Percentiles rank a stretch among this genome's conserved stretches.
phyloP scores from a whole-genome alignment of 2,329 filamentous ascomycete genomes.

The Anthostomella pinea region DNA sequence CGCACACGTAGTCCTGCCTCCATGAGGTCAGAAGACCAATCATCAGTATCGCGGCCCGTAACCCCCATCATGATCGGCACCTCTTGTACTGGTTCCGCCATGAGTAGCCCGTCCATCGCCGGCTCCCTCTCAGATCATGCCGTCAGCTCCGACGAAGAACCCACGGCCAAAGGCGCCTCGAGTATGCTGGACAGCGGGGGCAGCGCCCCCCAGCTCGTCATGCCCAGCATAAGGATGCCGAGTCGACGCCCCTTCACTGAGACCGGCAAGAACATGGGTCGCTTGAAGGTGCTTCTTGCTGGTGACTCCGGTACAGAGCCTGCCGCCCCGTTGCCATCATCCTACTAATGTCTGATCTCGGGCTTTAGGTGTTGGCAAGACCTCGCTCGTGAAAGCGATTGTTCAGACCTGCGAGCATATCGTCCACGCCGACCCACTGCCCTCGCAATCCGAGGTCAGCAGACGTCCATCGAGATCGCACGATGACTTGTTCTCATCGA shows the following conservation, averaged over 20 bases:
- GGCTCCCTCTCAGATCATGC: conserved; percentile 47
- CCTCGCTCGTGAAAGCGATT: conserved; percentile 83
- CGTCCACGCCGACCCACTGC: conserved; percentile 79
- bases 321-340: conserved; percentile 9
- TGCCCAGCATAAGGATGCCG: conserved; percentile 94
- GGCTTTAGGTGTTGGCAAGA: conserved; percentile 77
- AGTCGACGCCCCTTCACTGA: conserved; percentile 85
- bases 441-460: conserved; percentile 28
- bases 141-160: conserved; percentile 48
- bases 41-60: conserved; percentile 40
- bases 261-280: conserved; percentile 77
- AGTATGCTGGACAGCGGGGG: conserved; percentile 46
- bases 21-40: conserved; percentile 28
- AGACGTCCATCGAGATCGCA: conserved; percentile 11
- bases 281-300: conserved; percentile 84
- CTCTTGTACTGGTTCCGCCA: conserved; percentile 38
- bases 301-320: conserved; percentile 65
- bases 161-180: conserved; percentile 36
- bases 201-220: conserved; percentile 77
- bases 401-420: conserved; percentile 87
- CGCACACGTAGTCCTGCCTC: conserved; percentile 32
- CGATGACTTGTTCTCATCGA: conserved; percentile 13
- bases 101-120: conserved; percentile 49
- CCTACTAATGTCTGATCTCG: conserved; percentile 15
- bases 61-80: conserved; percentile 44